Evolutionary conservation across 2,329 filamentous ascomycete genomes (phyloP).

Genomic region (Peltaster fructicola): DNA sequence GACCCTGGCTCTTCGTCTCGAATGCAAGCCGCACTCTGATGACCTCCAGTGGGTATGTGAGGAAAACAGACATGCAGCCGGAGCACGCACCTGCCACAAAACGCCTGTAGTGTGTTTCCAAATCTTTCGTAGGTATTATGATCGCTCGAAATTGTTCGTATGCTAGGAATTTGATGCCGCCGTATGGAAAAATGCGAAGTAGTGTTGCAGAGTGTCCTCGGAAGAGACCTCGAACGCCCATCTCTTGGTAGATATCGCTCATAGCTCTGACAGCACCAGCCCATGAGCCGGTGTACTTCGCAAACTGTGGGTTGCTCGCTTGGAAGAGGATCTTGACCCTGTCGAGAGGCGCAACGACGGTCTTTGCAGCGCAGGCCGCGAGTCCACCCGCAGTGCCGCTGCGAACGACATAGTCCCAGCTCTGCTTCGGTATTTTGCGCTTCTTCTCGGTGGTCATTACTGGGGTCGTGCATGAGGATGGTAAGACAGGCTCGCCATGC

Average conservation of each 20-base stretch:
- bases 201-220: conserved; percentile 89
- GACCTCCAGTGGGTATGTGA: conserved; percentile 89
- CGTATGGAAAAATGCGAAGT: conserved; percentile 89
- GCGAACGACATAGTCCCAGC: conserved; percentile 65
- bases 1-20: conserved; percentile 62
- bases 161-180: conserved; percentile 91
- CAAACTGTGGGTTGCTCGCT: conserved; percentile 80
- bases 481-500: too few species aligned
- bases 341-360: conserved; percentile 84
- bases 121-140: conserved; percentile 50
- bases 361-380: conserved; percentile 89
- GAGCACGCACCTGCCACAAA: conserved; percentile 57
- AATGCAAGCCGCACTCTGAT: conserved; percentile 86
- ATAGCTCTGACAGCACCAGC: conserved; percentile 67
- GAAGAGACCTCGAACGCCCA: conserved; percentile 64
- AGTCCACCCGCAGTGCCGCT: conserved; percentile 76
- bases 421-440: conserved; percentile 48
- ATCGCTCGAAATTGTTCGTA: conserved; percentile 85
- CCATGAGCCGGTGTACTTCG: conserved; percentile 84
- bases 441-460: conserved; percentile 26
- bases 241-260: conserved; percentile 59
- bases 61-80: conserved; percentile 81
- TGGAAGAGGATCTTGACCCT: conserved; percentile 98
- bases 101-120: conserved; percentile 68
- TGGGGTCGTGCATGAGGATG: too few species aligned